phyloP scores from a whole-genome alignment of 306 rosid genomes.

The Begonia peltatifolia region DNA sequence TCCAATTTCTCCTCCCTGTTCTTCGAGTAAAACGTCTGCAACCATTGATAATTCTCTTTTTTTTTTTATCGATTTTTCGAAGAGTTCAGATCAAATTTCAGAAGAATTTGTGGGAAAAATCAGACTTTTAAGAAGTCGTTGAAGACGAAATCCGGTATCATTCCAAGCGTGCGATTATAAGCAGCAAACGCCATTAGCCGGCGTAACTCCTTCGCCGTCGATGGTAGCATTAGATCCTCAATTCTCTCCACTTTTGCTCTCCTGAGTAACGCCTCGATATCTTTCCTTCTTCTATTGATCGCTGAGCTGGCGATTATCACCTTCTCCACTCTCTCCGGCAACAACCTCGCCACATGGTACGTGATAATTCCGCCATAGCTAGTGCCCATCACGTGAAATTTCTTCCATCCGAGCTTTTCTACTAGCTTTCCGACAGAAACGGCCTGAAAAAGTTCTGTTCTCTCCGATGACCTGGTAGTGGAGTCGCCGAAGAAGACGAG shows the following conservation, averaged over 20 bases:
- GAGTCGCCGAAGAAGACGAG: constrained; percentile 73
- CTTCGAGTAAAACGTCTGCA: constrained; percentile 58
- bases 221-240: constrained; percentile 63
- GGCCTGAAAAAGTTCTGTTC: constrained; percentile 64
- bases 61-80: no score
- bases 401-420: constrained; percentile 30
- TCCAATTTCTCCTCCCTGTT: constrained; percentile 68
- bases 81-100: no score
- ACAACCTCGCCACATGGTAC: constrained; percentile 42
- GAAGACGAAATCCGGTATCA: constrained; percentile 46
- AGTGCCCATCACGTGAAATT: constrained; percentile 49
- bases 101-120: neutral
- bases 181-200: constrained; percentile 32
- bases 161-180: constrained; percentile 3
- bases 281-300: constrained; percentile 36
- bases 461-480: constrained; percentile 29
- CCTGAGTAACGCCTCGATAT: constrained; percentile 29
- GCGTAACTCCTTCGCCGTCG: constrained; percentile 36
- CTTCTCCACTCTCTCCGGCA: constrained; percentile 56
- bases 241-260: constrained; percentile 40
- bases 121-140: constrained; percentile 40
- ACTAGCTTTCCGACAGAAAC: constrained; percentile 39
- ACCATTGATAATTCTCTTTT: neutral
- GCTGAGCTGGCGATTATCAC: constrained; percentile 90
- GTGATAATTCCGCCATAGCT: constrained; percentile 91